Evolutionary conservation across 345 rosid genomes (phyloP).

Genomic region (Heritiera littoralis): DNA sequence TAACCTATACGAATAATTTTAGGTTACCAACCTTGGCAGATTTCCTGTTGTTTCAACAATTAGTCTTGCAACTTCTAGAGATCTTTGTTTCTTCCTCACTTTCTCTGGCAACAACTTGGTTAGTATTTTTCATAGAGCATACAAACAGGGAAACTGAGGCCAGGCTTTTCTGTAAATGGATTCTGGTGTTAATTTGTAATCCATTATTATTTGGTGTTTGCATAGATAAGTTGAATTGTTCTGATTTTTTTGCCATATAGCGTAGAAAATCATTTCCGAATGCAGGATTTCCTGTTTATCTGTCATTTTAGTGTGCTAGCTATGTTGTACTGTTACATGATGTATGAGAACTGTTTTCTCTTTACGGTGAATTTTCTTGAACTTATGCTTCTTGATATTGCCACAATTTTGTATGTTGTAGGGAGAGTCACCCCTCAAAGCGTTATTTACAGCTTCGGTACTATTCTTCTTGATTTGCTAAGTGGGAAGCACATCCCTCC

Average conservation of each 20-base stretch:
- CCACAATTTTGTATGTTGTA: conserved; percentile 32
- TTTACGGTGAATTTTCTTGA: conserved; percentile 7
- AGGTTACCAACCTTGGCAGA: conserved; percentile 4
- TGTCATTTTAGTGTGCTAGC: conserved; percentile 1
- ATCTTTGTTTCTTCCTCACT: conserved; percentile 1
- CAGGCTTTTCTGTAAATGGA: neutral
- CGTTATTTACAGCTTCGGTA: conserved; percentile 93
- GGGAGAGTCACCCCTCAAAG: conserved; percentile 97
- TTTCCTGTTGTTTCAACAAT: neutral
- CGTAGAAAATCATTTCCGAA: neutral
- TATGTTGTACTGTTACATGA: neutral
- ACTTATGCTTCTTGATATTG: conserved; percentile 12
- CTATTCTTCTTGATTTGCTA: conserved; percentile 88
- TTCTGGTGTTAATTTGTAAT: conserved; percentile 7
- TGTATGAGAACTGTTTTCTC: conserved; percentile 6
- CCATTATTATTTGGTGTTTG: neutral
- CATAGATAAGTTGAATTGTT: neutral
- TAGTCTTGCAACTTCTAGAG: neutral
- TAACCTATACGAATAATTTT: neutral
- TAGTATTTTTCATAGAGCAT: neutral
- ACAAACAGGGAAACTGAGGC: neutral
- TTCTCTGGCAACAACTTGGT: neutral
- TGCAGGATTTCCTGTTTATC: neutral
- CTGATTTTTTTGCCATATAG: neutral
- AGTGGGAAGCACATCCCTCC: conserved; percentile 99